These are phyloP conservation scores for Verticillium albo-atrum DNA, from an alignment of 2,329 filamentous ascomycete species.

Conservation along the genomic window DNA sequence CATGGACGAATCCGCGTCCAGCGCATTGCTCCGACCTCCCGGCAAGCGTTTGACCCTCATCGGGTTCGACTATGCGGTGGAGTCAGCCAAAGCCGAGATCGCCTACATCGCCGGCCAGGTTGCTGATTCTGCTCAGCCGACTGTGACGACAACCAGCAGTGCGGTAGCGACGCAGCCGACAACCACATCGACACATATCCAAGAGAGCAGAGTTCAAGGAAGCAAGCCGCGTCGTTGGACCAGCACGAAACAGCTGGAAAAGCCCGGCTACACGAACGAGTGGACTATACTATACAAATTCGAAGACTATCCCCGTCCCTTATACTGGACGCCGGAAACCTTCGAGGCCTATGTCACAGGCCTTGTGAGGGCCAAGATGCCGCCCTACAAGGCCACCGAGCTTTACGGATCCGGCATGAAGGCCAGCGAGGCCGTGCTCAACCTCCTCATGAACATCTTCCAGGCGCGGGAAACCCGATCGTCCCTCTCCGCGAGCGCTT, in stretches of 20 bases:
- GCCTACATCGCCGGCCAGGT: neutral
- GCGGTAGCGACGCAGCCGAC: neutral
- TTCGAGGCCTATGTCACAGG: slow-evolving; percentile 37
- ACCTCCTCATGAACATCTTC: slow-evolving; percentile 34
- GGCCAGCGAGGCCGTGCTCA: slow-evolving; percentile 32
- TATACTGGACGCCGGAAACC: slow-evolving; percentile 33
- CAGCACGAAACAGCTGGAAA: neutral
- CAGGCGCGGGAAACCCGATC: slow-evolving; percentile 24
- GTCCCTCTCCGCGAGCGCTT: slow-evolving; percentile 30
- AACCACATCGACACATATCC: neutral
- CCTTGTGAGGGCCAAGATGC: slow-evolving; percentile 33
- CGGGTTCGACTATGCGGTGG: slow-evolving; percentile 8
- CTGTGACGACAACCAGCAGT: neutral
- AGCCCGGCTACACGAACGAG: neutral
- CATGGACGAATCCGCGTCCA: slow-evolving; percentile 4
- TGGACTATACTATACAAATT: slow-evolving; percentile 17
- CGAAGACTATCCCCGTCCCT: slow-evolving; percentile 32
- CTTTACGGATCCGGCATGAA: slow-evolving; percentile 27
- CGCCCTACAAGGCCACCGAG: slow-evolving; percentile 22
- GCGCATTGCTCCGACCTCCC: neutral
- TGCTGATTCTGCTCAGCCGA: neutral
- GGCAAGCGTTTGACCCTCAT: slow-evolving; percentile 4
- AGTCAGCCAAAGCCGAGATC: slow-evolving; percentile 5
- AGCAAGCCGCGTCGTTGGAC: slow-evolving; percentile 2
- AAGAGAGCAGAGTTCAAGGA: neutral